These are phyloP conservation scores for Trichoderma sp. DNA, from an alignment of 2,329 filamentous ascomycete species.

Conservation along the genomic window DNA sequence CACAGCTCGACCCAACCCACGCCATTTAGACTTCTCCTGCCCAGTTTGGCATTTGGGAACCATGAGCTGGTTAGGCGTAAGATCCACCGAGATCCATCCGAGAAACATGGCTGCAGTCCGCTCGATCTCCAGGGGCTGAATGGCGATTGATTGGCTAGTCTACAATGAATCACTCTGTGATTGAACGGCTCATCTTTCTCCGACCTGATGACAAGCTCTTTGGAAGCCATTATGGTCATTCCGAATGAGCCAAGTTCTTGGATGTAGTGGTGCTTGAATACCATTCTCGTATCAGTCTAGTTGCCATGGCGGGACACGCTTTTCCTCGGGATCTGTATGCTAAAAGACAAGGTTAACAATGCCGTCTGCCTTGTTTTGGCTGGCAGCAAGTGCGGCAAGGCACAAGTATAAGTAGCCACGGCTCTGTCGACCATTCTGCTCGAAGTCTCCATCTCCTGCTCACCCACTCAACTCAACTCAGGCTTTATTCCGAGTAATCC, in stretches of 20 bases:
- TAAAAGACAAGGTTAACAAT: background rate
- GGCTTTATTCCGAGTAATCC: background rate
- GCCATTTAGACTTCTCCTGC: background rate
- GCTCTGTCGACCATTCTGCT: background rate
- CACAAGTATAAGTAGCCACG: constrained; percentile 14
- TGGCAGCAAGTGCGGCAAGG: too few relatives aligned
- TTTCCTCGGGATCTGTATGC: background rate
- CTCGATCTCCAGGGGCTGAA: background rate
- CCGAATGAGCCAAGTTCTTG: background rate
- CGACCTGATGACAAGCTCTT: background rate
- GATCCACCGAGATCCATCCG: constrained; percentile 25
- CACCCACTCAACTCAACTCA: background rate
- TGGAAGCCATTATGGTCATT: background rate
- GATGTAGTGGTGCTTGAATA: background rate
- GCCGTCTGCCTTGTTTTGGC: background rate
- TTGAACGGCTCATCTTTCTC: constrained; percentile 1
- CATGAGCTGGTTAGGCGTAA: background rate
- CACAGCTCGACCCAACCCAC: background rate
- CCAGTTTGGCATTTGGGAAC: background rate
- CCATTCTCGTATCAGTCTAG: background rate
- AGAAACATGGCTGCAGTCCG: background rate
- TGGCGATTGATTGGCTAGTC: background rate
- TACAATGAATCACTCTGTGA: background rate
- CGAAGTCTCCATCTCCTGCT: background rate
- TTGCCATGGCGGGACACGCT: background rate